Conservation (phyloP, 164 flowering plant species). For the Dillenia suffruticosa region DNA sequence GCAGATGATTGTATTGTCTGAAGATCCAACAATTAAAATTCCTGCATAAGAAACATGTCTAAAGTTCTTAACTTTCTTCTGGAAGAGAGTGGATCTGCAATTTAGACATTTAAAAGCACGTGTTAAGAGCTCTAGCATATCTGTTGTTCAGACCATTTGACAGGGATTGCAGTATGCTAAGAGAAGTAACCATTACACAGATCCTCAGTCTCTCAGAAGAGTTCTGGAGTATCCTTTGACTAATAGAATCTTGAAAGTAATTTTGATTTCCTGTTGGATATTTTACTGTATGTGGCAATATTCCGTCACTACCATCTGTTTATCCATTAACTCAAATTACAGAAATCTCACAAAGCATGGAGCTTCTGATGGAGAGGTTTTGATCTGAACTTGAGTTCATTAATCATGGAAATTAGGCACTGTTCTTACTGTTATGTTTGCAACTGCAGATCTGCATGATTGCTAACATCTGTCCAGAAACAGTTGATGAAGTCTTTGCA, state of each 20-base stretch:
- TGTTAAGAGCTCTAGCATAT: slow-evolving; percentile 7
- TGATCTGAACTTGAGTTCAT: slow-evolving; percentile 6
- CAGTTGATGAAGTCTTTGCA: slow-evolving; percentile 72
- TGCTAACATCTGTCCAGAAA: slow-evolving; percentile 67
- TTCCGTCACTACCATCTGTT: slow-evolving; percentile 9
- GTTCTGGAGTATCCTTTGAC: slow-evolving; percentile 77
- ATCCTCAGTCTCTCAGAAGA: slow-evolving; percentile 43
- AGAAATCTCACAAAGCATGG: slow-evolving; percentile 60
- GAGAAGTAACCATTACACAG: slow-evolving; percentile 30
- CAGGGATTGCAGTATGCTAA: slow-evolving; percentile 69
- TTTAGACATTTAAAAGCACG: too few species aligned
- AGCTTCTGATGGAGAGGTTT: slow-evolving; percentile 79
- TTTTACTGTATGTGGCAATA: slow-evolving; percentile 4
- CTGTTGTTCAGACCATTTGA: slow-evolving; percentile 65
- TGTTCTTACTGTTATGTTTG: slow-evolving; percentile 7
- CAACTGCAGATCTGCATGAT: slow-evolving; percentile 70
- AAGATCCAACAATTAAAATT: slow-evolving; percentile 72
- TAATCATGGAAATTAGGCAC: slow-evolving; percentile 1
- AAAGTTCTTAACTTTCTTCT: slow-evolving; percentile 3
- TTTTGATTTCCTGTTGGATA: background rate
- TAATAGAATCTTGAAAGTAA: background rate
- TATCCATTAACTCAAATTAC: slow-evolving; percentile 40
- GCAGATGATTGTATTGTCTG: slow-evolving; percentile 55
- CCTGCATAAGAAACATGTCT: slow-evolving; percentile 49
- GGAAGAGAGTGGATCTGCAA: too few species aligned